These are phyloP conservation scores for Asterionellopsis glacialis DNA, from an alignment of 108 stramenopile genomes.

Conservation along the genomic window DNA sequence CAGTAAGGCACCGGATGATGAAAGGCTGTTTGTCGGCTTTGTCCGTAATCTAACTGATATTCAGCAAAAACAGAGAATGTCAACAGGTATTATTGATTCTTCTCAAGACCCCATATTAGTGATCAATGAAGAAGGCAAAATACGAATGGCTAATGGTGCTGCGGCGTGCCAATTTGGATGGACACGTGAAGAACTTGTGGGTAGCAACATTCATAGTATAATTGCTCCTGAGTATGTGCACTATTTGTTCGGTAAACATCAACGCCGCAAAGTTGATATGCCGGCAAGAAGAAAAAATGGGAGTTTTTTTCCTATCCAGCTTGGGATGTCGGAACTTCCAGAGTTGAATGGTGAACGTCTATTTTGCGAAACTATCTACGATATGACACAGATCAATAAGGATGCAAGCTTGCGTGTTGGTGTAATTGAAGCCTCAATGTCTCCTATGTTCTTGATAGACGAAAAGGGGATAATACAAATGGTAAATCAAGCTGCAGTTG, in stretches of 20 bases:
- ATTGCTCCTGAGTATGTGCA: not conserved
- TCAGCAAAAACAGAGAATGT: not conserved
- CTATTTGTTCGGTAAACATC: not conserved
- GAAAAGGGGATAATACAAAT: constrained; percentile 12
- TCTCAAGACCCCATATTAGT: constrained; percentile 27
- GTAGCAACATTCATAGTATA: constrained; percentile 4
- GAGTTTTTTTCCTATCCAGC: constrained; percentile 29
- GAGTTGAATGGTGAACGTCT: constrained; percentile 4
- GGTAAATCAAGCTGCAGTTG: constrained; percentile 15
- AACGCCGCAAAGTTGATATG: constrained; percentile 21
- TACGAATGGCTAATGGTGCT: constrained; percentile 12
- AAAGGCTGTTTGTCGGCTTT: constrained; percentile 30
- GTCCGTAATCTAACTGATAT: constrained; percentile 23
- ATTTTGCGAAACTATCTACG: constrained; percentile 38
- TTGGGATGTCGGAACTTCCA: constrained; percentile 22
- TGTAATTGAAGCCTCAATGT: constrained; percentile 15
- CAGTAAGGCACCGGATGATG: not conserved
- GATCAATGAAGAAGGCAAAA: constrained; percentile 9
- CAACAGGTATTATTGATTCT: not conserved
- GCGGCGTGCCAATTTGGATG: constrained; percentile 10
- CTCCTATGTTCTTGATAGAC: constrained; percentile 24
- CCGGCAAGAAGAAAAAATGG: constrained; percentile 31
- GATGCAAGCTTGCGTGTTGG: not conserved
- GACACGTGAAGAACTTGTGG: constrained; percentile 5
- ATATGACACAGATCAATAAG: constrained; percentile 8